Evolutionary conservation across 768 basidiomycete species (phyloP).

Genomic region (Lentinula edodes): DNA sequence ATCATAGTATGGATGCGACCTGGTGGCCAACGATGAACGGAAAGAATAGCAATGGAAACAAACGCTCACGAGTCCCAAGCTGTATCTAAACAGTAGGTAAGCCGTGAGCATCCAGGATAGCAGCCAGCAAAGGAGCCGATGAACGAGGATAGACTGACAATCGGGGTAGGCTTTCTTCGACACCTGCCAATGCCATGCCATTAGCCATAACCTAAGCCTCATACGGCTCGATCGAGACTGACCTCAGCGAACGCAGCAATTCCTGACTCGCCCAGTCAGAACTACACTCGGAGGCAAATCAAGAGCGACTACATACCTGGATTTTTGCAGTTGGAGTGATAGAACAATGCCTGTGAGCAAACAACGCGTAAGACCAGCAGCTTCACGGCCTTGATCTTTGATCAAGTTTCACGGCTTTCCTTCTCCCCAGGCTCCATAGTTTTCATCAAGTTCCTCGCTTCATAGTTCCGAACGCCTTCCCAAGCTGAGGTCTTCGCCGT

Average conservation of each 20-base stretch:
- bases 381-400: neutral
- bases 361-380: neutral
- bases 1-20: slow-evolving; percentile 78
- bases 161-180: slow-evolving; percentile 87
- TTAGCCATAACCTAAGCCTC: neutral
- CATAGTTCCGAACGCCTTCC: slow-evolving; percentile 86
- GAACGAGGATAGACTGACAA: slow-evolving; percentile 41
- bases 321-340: slow-evolving; percentile 81
- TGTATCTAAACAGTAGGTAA: slow-evolving; percentile 49
- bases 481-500: slow-evolving; percentile 62
- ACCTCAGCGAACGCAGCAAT: slow-evolving; percentile 83
- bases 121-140: too few relatives aligned
- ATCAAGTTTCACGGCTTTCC: slow-evolving; percentile 35
- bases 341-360: slow-evolving; percentile 62
- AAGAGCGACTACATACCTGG: slow-evolving; percentile 46
- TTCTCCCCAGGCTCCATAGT: slow-evolving; percentile 74
- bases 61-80: slow-evolving; percentile 78
- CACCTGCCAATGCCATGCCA: slow-evolving; percentile 48
- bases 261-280: slow-evolving; percentile 31
- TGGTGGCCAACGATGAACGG: slow-evolving; percentile 14
- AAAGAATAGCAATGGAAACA: slow-evolving; percentile 2
- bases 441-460: slow-evolving; percentile 80
- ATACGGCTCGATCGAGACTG: slow-evolving; percentile 6
- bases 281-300: neutral
- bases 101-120: neutral